Evolutionary conservation across 2,329 filamentous ascomycete genomes (phyloP), one percentile per base, ranked within the genome.

Genomic region (Neoascochyta sp.): DNA sequence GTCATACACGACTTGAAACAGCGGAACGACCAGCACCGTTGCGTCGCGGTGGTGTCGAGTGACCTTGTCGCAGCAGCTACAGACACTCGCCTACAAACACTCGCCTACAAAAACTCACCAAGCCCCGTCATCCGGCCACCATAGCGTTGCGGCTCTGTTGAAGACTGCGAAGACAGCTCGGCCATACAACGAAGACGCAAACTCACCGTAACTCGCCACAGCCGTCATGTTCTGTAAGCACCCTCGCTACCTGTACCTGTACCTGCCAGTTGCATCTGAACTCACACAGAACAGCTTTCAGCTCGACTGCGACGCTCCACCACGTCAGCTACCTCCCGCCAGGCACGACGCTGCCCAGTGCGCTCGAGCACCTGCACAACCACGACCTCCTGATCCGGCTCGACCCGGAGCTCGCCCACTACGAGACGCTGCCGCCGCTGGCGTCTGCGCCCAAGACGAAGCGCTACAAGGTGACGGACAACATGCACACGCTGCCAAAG

Each of bases 301-400:
- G 27, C 17, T 52, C 57, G 7, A 59, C 57, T 11, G 52, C 52
- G 8, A 54, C 38, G 7, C 49, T 63, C 9, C 48, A 54, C 40
- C 57, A 63, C 38, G 43, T 54, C 27, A 62, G 59, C 11, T 50
- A 47, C 15, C 48, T 64, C 16, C 58, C 59, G 2, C 22, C 42
- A 6, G 33, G 40, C n/a, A 50, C 44, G 2, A 41, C 47, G 11
- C 47, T 51, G 29, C 27, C 34, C 7, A 21, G 38, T 4, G 55
- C 49, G 3, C 36, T 61, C 20, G 12, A 35, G 1, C 32, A 32
- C 14, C 50, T 63, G 8, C 57, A 60, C 22, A 53, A 63, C 43
- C 60, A 63, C 37, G 59, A 61, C 33, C 37, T 62, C 18, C 47
- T 62, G 14, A 58, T 63, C 29, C 49, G 47, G 0, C 52, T 64